Evolutionary conservation across 2,329 filamentous ascomycete genomes (phyloP), one percentile per base, ranked within the genome.

Genomic region (Trichoderma sp.): DNA sequence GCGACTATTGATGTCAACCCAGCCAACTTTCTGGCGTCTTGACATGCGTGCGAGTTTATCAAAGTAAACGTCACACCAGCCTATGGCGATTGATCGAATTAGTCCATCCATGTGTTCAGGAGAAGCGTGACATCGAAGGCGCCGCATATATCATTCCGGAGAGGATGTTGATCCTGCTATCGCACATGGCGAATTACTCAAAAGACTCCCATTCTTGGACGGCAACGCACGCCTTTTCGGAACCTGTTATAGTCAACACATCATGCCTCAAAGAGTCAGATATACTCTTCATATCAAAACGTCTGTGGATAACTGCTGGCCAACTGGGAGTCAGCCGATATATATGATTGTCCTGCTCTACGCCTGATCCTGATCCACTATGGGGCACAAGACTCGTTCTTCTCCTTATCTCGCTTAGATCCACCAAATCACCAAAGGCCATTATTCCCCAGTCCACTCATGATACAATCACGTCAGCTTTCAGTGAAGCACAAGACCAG

Each of bases 331-430:
- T 50, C 66, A 31, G 33, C 38, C 11, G 8, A 6, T 73, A 38
- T 73, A 73, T 73, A 73, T 65, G 29, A n/a, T 72, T 73, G 60
- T 56, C 71, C 64, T 38, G 60, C 60, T 73, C 56, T 33, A 66
- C 41, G 27, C 18, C 45, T 56, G 71, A 65, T 82, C 18, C 31
- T 41, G 71, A 65, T 82, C 80, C 80, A 82, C 81, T 64, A 75
- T 66, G 60, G 67, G 45, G 62, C 67, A 41, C 45, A 35, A 53
- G 45, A 66, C 60, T 62, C 60, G 62, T 62, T 24, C 38, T 59
- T 38, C 59, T 59, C 27, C 59, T 60, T 75, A 75, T 75, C 74
- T 75, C 45, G 60, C 71, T 35, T n/a, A 67, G 67, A 71, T 72
- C 62, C 74, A 71, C 74, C 62, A 50, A 31, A 31, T 27, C 33